These are phyloP conservation scores for Polyrhizophydium stewartii DNA, from an alignment of 371 early-diverging fungal species.

Conservation along the genomic window DNA sequence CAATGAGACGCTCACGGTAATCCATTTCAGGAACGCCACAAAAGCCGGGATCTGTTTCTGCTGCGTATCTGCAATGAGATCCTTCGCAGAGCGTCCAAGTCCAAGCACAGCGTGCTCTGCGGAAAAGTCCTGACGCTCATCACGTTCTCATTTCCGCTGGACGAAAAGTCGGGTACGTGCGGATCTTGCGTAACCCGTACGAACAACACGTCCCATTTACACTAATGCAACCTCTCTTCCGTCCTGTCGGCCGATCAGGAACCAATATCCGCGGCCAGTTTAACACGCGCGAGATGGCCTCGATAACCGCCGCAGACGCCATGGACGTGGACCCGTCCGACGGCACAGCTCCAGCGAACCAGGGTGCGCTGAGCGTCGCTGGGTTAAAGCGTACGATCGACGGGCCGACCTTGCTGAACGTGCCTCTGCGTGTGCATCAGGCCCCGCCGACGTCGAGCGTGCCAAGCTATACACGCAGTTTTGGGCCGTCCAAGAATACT, in stretches of 20 bases:
- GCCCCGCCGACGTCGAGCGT: background rate
- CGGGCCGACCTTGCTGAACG: background rate
- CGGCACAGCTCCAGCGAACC: background rate
- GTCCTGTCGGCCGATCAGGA: conserved; percentile 26
- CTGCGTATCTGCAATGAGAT: conserved; percentile 81
- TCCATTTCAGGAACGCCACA: too few species aligned
- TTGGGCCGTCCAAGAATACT: conserved; percentile 46
- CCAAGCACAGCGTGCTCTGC: conserved; percentile 72
- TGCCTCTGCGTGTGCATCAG: too few species aligned
- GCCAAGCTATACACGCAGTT: conserved; percentile 35
- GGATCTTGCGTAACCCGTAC: background rate
- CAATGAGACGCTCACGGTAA: background rate
- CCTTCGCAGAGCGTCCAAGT: conserved; percentile 71
- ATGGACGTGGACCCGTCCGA: conserved; percentile 16
- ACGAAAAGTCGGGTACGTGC: conserved; percentile 60
- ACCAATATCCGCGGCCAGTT: conserved; percentile 82
- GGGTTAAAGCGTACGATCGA: background rate
- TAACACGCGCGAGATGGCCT: conserved; percentile 60
- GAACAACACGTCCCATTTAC: background rate
- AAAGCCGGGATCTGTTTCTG: conserved; percentile 76
- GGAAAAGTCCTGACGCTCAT: conserved; percentile 80
- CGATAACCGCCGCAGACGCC: conserved; percentile 8
- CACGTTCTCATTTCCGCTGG: conserved; percentile 71
- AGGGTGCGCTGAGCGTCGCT: background rate
- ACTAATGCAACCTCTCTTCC: background rate